Evolutionary conservation across 2,329 filamentous ascomycete species (phyloP), one percentile per base, ranked within the genome.

Genomic region (Pyrenochaeta sp.): DNA sequence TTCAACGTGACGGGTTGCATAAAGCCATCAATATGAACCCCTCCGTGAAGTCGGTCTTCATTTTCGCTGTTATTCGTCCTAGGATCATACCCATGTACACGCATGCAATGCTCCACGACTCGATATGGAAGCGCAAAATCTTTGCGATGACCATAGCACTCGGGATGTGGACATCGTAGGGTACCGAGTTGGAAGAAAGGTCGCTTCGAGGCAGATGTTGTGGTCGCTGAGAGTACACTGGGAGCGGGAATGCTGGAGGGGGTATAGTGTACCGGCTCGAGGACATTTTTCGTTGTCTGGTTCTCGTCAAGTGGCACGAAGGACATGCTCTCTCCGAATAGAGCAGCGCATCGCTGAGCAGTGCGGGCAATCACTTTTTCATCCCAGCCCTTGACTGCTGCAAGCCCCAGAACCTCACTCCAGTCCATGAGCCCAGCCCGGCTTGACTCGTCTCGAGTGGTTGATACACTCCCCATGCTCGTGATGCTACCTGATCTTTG

Each of bases 381-480:
- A 15, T 67, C 50, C 71, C 91, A 92, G 0, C 88, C 90, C 2
- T 82, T 82, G 35, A 95, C 73, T 0, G 89, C 81, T 3, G 93
- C 93, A 1, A 90, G 79, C 0, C 89, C 89, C 19, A 96, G 73
- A 1, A 96, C 81, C 55, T 96, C 89, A 55, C 85, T 88, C 93
- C 93, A 97, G 72, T 95, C 88, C 15, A 69, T 55, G 6, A 68
- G 49, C 10, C 60, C 54, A 22, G 43, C 44, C 26, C 58, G 48
- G 14, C 19, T 26, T 17, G 38, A 39, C 30, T 46, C 32, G 29
- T 60, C 51, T 17, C 48, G 48, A 9, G 28, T 44, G 17, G 20
- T 55, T 10, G 51, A 55, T 13, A 30, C 21, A 15, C 46, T 43
- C 2, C 57, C 46, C 15, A 36, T 48, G 7, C 40, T 41, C 17